Evolutionary conservation across 805 yeast species (phyloP).

Genomic region (Ogataea zsoltii): DNA sequence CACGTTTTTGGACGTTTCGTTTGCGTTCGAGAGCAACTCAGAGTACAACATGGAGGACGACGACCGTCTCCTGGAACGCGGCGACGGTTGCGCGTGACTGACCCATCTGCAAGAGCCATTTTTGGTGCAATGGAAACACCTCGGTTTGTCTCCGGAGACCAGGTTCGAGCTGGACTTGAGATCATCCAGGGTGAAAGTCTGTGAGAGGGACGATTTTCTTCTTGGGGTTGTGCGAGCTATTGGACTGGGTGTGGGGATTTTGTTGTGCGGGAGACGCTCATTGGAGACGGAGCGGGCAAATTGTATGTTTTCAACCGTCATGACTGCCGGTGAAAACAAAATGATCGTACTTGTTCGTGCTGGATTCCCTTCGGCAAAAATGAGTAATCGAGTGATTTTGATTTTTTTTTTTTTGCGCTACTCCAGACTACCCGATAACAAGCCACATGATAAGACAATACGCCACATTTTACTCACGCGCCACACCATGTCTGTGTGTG

Average conservation of each 20-base stretch:
- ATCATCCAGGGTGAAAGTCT: slow-evolving; percentile 19
- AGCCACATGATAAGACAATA: neutral
- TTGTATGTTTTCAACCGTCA: too few species aligned
- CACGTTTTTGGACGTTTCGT: slow-evolving; percentile 12
- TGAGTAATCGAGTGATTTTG: neutral
- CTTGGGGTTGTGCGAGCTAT: neutral
- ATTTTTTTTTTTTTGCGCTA: neutral
- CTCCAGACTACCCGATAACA: neutral
- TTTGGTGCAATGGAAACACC: slow-evolving; percentile 12
- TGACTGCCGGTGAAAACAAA: too few species aligned
- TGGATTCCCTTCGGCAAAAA: too few species aligned
- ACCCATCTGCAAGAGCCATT: neutral
- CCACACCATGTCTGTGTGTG: neutral
- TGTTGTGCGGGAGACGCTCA: too few species aligned
- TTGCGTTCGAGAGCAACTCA: slow-evolving; percentile 20
- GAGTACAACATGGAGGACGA: slow-evolving; percentile 27
- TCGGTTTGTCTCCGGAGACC: neutral
- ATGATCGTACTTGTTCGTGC: too few species aligned
- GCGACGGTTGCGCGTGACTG: neutral
- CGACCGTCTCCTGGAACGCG: slow-evolving; percentile 10
- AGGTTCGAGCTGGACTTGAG: slow-evolving; percentile 1
- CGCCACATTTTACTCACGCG: neutral
- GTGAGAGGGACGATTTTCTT: slow-evolving; percentile 28
- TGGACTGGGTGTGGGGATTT: too few species aligned
- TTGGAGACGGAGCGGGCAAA: too few species aligned